Evolutionary conservation across 2,329 filamentous ascomycete genomes (phyloP), one percentile per base, ranked within the genome.

Genomic region (Aspergillus quadricinctus): DNA sequence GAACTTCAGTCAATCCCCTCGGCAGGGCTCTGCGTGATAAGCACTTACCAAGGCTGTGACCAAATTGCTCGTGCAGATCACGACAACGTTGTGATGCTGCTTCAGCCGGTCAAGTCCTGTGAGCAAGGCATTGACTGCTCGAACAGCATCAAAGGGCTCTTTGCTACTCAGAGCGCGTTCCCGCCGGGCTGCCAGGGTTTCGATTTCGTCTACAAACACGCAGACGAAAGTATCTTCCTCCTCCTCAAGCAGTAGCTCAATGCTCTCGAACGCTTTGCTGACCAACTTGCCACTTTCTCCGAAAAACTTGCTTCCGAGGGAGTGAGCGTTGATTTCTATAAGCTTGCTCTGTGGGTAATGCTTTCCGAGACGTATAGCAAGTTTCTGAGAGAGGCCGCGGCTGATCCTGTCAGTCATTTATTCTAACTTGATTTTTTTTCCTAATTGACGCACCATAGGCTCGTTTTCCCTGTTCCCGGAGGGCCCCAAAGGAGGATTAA

Each of bases 401-500:
- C 71, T 73, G 52, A 7, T 27, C 23, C 28, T 27, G 14, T 60
- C 40, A 60, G 50, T 31, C 27, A n/a, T 19, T 2, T 17, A 31
- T 40, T n/a, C 4, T 50, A 35, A 28, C 11, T 28, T 21, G 14
- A 10, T 14, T 9, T 11, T 14, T 10, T 4, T 28, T 29, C 5
- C n/a, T n/a, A 25, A 48, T 21, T 49, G 19, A 58, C 62, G 19
- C 55, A 62, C 56, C 61, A 65, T 3, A 67, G 31, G 31, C 62
- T 65, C 64, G 92, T 96, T 80, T 97, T 97, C 69, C 93, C 93
- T 11, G 93, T 97, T 71, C 93, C 93, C 2, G 93, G 93, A 4
- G 93, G 92, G 0, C 93, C 93, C 75, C 97, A 97, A 49, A 97
- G 85, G 56, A 97, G 80, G 17, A 97, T 90, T 9, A 80, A 64